phyloP scores from a whole-genome alignment of 371 early-diverging fungal species.

The Rhizopus arrhizus region DNA sequence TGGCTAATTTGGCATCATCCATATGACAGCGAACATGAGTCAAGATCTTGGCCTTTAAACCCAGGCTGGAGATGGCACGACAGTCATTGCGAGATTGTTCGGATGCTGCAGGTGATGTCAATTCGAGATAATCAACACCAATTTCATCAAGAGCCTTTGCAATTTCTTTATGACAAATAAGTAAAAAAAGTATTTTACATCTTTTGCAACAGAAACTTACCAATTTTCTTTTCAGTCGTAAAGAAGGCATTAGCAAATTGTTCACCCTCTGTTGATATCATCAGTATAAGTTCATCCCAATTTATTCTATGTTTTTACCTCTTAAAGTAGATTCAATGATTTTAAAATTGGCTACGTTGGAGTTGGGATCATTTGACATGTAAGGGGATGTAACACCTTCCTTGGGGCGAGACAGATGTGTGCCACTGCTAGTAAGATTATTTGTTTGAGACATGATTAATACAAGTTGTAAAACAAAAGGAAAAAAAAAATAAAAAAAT shows the following conservation, averaged over 20 bases:
- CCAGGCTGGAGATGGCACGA: slow-evolving; percentile 84
- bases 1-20: slow-evolving; percentile 94
- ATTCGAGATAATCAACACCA: slow-evolving; percentile 96
- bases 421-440: slow-evolving; percentile 12
- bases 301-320: slow-evolving; percentile 47
- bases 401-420: slow-evolving; percentile 8
- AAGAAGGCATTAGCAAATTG: slow-evolving; percentile 98
- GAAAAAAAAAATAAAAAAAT: background rate
- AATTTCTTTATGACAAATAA: slow-evolving; percentile 58
- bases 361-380: slow-evolving; percentile 74
- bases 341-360: slow-evolving; percentile 87
- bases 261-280: slow-evolving; percentile 78
- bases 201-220: slow-evolving; percentile 5
- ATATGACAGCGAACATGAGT: slow-evolving; percentile 97
- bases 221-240: slow-evolving; percentile 90
- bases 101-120: slow-evolving; percentile 95
- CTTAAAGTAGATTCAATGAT: slow-evolving; percentile 96
- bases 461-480: background rate
- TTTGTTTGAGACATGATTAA: slow-evolving; percentile 17
- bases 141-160: slow-evolving; percentile 94
- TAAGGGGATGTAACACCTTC: slow-evolving; percentile 58
- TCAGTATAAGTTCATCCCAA: too few relatives aligned
- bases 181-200: too few relatives aligned
- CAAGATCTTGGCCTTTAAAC: slow-evolving; percentile 95
- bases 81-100: slow-evolving; percentile 93